Conservation (phyloP, 345 rosid genomes). For the Populus alba region DNA sequence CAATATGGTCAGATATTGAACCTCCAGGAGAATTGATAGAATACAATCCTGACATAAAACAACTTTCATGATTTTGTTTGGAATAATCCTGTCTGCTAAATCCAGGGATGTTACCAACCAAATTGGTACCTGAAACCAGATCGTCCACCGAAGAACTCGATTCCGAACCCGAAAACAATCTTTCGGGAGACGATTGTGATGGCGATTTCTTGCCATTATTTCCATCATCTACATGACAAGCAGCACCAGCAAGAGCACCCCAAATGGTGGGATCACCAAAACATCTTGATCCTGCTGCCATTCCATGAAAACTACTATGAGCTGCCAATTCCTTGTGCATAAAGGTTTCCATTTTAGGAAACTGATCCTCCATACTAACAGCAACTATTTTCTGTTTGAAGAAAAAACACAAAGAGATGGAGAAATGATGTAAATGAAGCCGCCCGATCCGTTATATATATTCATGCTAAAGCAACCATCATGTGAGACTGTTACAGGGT, state of each 20-base stretch:
- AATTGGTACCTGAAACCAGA: constrained; percentile 14
- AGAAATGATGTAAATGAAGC: constrained; percentile 32
- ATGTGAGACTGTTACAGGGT: constrained; percentile 15
- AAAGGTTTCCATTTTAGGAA: constrained; percentile 55
- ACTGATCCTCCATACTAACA: constrained; percentile 40
- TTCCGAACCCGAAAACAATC: constrained; percentile 24
- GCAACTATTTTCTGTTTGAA: constrained; percentile 13
- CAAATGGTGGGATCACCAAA: constrained; percentile 36
- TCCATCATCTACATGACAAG: constrained; percentile 19
- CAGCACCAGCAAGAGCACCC: constrained; percentile 17
- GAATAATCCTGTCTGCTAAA: constrained; percentile 23
- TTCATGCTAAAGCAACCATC: constrained; percentile 12
- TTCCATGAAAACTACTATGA: constrained; percentile 31
- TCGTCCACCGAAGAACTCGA: constrained; percentile 37
- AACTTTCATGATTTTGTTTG: constrained; percentile 9
- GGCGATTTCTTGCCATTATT: constrained; percentile 18
- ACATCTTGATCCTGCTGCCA: constrained; percentile 25
- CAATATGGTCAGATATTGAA: constrained; percentile 16
- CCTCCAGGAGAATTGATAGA: constrained; percentile 14
- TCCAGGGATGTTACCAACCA: constrained; percentile 29
- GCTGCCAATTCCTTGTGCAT: constrained; percentile 40
- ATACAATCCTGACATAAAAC: constrained; percentile 26
- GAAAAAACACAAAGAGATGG: constrained; percentile 15
- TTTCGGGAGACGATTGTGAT: constrained; percentile 12
- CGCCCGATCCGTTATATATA: constrained; percentile 30